Base-by-base conservation (phyloP, 306 rosid species). In the Nissolia schottii region DNA sequence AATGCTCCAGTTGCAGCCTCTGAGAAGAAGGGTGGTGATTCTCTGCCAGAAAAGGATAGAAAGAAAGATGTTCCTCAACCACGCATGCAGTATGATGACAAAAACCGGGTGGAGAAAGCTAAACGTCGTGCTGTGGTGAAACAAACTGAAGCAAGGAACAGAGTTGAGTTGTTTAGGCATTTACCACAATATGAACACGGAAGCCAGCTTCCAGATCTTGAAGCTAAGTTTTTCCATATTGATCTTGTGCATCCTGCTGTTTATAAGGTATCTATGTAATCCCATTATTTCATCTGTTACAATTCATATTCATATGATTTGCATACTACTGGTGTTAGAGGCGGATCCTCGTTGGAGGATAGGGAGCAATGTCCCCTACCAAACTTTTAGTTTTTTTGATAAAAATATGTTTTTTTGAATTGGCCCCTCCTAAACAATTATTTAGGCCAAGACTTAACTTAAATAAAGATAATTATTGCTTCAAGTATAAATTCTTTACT, bases 31-130 rank as follows among this genome's bases (percentile, higher is more conserved):
- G 87, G 84, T 27, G 59, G 76, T 80, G 90, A 86, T 49, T 53
- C 79, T 45, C 84, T 73, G 13, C 75, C 72, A 43, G 90, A 86
- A 48, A 86, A 86, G 62, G 89, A 85, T 31, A 86, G 90, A 75
- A 86, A 86, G 80, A 86, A 83, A 70, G 90, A 86, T 82, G 90
- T 56, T 45, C 90, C 90, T 70, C 90, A 83, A 61, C 90, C 90
- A 61, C 87, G 90, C 49, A 77, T 86, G 90, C 90, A 86, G 60
- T 86, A 83, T 67, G 90, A 86, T 71, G 90, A 86, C 67, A 66
- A 83, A 67, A 86, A 53, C 35, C 77, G 87, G 61, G 90, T 86
- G 64, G 87, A 86, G 71, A 86, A 86, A 65, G 90, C 90, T 64
- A 86, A 83, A 77, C 80, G 90, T 2, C 90, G 90, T 60, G 67